phyloP scores from a whole-genome alignment of 2,329 filamentous ascomycete genomes.

The Fusarium praegraminearum region DNA sequence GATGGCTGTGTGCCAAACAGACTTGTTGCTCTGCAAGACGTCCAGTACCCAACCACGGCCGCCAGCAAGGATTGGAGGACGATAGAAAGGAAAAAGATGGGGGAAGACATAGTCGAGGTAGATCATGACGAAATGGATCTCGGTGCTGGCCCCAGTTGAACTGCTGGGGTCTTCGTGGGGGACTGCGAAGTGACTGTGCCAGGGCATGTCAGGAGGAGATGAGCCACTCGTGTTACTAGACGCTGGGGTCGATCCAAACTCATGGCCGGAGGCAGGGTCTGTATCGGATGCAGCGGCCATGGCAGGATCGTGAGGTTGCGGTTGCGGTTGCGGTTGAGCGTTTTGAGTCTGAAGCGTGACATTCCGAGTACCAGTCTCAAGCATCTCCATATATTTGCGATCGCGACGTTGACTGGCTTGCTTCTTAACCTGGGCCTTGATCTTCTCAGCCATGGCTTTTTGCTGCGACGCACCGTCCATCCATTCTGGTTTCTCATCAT shows the following conservation, averaged over 20 bases:
- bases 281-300: conserved; percentile 48
- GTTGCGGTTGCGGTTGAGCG: conserved; percentile 16
- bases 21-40: conserved; percentile 66
- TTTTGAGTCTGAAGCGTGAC: conserved; percentile 38
- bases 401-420: conserved; percentile 64
- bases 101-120: conserved; percentile 73
- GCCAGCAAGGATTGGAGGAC: conserved; percentile 65
- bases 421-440: conserved; percentile 70
- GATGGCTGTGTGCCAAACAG: conserved; percentile 68
- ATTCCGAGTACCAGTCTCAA: conserved; percentile 52
- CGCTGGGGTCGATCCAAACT: conserved; percentile 46
- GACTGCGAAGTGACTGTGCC: conserved; percentile 49
- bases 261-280: conserved; percentile 44
- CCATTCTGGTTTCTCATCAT: conserved; percentile 66
- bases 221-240: conserved; percentile 49
- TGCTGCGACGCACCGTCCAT: conserved; percentile 66
- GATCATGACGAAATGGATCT: conserved; percentile 63
- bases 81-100: conserved; percentile 73
- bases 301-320: conserved; percentile 9
- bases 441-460: conserved; percentile 62
- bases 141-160: conserved; percentile 45
- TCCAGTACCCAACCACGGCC: conserved; percentile 71
- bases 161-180: conserved; percentile 39
- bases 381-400: conserved; percentile 60
- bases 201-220: conserved; percentile 51